phyloP scores from a whole-genome alignment of 1,284 basidiomycete genomes.

The Pholiota adiposa region DNA sequence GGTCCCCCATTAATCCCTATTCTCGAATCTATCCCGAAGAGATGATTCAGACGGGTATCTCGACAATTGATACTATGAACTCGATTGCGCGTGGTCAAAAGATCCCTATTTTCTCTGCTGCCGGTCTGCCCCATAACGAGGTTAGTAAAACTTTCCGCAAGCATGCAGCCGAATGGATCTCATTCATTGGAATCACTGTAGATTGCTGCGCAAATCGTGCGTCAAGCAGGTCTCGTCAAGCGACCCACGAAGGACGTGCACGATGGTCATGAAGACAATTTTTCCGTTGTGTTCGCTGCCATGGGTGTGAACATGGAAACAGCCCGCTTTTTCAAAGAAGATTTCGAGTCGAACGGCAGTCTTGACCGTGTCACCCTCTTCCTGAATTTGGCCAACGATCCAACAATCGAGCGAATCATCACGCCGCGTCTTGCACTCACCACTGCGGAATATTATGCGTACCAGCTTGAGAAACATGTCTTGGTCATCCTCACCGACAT shows the following conservation, averaged over 20 bases:
- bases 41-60: conserved; percentile 99
- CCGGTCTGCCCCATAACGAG: conserved; percentile 99
- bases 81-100: conserved; percentile 99
- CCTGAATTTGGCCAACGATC: conserved; percentile 99
- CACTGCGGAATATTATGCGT: conserved; percentile 99
- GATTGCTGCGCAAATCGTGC: conserved; percentile 99
- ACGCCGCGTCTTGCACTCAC: conserved; percentile 98
- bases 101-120: conserved; percentile 99
- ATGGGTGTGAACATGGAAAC: conserved; percentile 99
- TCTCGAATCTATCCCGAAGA: conserved; percentile 99
- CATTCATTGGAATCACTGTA: conserved; percentile 31
- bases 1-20: conserved; percentile 98
- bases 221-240: conserved; percentile 97
- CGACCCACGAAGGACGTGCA: conserved; percentile 95
- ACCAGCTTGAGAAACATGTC: conserved; percentile 99
- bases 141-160: conserved; percentile 42
- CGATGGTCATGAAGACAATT: conserved; percentile 99
- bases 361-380: conserved; percentile 98
- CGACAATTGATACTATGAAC: conserved; percentile 99
- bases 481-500: conserved; percentile 99
- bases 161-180: neutral
- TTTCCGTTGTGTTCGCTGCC: conserved; percentile 99
- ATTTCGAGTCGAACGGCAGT: conserved; percentile 99
- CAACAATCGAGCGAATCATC: conserved; percentile 99
- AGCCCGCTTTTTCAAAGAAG: conserved; percentile 99